Conservation (phyloP, 2,329 filamentous ascomycete genomes). For the Pseudocercospora crystallina region DNA sequence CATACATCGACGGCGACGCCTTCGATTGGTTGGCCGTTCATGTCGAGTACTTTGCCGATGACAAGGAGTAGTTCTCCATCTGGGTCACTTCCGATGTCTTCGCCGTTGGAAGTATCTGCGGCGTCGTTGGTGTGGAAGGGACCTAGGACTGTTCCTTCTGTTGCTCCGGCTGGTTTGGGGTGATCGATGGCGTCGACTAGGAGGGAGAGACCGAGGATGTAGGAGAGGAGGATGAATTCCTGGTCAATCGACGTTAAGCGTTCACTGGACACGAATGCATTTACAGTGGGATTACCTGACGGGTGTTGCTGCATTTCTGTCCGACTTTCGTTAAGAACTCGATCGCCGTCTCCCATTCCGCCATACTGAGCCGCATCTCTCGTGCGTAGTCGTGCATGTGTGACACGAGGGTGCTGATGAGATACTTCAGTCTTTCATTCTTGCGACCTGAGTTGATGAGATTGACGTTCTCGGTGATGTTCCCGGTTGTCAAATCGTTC, state of each 20-base stretch:
- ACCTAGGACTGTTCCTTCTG: slow-evolving; percentile 76
- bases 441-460: slow-evolving; percentile 69
- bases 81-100: slow-evolving; percentile 65
- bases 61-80: slow-evolving; percentile 69
- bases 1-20: slow-evolving; percentile 76
- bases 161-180: slow-evolving; percentile 67
- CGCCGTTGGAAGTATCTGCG: slow-evolving; percentile 55
- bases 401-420: slow-evolving; percentile 71
- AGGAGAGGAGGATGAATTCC: slow-evolving; percentile 73
- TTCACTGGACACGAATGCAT: too few relatives aligned
- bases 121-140: slow-evolving; percentile 82
- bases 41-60: slow-evolving; percentile 68
- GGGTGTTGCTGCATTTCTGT: slow-evolving; percentile 56
- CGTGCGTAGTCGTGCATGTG: slow-evolving; percentile 80
- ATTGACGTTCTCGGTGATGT: slow-evolving; percentile 74
- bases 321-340: slow-evolving; percentile 70
- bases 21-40: slow-evolving; percentile 59
- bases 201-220: slow-evolving; percentile 75
- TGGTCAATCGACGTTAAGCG: slow-evolving; percentile 41
- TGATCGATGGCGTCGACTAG: slow-evolving; percentile 81
- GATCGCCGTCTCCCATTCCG: slow-evolving; percentile 75
- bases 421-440: slow-evolving; percentile 66
- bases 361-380: slow-evolving; percentile 71
- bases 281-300: too few relatives aligned
- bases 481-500: slow-evolving; percentile 72